phyloP scores from a whole-genome alignment of 2,329 filamentous ascomycete species.

The Trichoderma koningii region DNA sequence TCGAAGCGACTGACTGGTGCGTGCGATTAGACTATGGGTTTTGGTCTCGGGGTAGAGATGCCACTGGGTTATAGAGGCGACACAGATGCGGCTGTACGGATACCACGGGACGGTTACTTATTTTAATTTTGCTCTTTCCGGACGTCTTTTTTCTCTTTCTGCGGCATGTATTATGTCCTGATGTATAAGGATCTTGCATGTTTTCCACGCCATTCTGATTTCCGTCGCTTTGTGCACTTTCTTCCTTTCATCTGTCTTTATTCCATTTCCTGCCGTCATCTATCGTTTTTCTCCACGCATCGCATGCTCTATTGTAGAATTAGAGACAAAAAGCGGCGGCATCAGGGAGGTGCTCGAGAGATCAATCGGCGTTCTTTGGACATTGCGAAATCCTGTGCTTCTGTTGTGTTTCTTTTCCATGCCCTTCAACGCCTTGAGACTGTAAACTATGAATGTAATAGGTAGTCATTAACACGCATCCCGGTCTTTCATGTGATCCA shows the following conservation, averaged over 20 bases:
- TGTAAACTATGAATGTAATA: background rate
- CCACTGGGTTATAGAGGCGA: slow-evolving; percentile 11
- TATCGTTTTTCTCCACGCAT: background rate
- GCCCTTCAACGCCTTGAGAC: background rate
- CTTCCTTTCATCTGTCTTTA: background rate
- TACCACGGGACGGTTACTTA: slow-evolving; percentile 5
- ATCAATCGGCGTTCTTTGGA: slow-evolving; percentile 12
- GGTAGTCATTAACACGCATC: background rate
- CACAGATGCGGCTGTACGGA: slow-evolving; percentile 17
- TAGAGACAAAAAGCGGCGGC: slow-evolving; percentile 7
- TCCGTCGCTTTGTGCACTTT: background rate
- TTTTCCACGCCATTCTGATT: background rate
- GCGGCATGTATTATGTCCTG: slow-evolving; percentile 7
- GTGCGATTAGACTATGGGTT: slow-evolving; percentile 43
- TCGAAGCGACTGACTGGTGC: slow-evolving; percentile 25
- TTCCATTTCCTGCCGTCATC: no score
- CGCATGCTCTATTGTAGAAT: slow-evolving; percentile 18
- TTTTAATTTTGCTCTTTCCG: no score
- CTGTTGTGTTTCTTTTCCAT: background rate
- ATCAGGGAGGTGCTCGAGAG: slow-evolving; percentile 5
- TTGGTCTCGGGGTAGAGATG: slow-evolving; percentile 42
- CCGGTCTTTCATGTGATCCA: background rate
- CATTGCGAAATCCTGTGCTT: background rate
- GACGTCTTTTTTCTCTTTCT: slow-evolving; percentile 2
- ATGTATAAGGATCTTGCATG: slow-evolving; percentile 17